Percentiles rank a stretch among this genome's conserved stretches.
These are phyloP conservation scores for Graphilbum fragrans DNA, from an alignment of 2,329 filamentous ascomycete species.

Conservation along the genomic window DNA sequence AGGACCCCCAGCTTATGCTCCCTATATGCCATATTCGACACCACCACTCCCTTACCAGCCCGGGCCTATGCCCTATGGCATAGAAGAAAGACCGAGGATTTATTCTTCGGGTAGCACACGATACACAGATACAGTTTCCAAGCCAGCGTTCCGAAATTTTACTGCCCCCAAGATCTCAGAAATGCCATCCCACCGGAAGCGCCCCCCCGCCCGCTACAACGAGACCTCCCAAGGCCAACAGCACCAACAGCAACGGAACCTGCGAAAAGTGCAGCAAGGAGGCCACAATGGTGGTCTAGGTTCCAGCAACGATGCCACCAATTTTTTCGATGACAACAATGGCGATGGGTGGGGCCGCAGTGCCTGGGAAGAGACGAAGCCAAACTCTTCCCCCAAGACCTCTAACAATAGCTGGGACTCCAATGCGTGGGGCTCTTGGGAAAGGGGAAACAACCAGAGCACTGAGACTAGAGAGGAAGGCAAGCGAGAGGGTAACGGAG, in stretches of 20 bases:
- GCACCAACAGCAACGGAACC: constrained; percentile 29
- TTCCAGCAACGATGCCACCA: constrained; percentile 5
- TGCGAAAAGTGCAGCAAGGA: too few species aligned
- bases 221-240: constrained; percentile 19
- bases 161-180: not conserved
- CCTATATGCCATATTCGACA: not conserved
- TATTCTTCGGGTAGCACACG: not conserved
- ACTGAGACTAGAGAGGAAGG: too few species aligned
- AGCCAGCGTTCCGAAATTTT: not conserved
- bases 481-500: too few species aligned
- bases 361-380: constrained; percentile 3
- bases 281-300: constrained; percentile 7
- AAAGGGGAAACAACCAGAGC: too few species aligned
- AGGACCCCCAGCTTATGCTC: not conserved
- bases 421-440: not conserved
- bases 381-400: not conserved
- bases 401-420: not conserved
- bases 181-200: not conserved
- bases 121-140: not conserved
- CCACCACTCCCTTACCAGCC: not conserved
- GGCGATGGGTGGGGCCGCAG: constrained; percentile 8
- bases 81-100: not conserved
- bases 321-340: constrained; percentile 2
- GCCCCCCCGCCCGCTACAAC: not conserved
- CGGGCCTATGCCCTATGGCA: not conserved